phyloP scores from a whole-genome alignment of 2,329 filamentous ascomycete genomes.

The Beauveria bassiana region DNA sequence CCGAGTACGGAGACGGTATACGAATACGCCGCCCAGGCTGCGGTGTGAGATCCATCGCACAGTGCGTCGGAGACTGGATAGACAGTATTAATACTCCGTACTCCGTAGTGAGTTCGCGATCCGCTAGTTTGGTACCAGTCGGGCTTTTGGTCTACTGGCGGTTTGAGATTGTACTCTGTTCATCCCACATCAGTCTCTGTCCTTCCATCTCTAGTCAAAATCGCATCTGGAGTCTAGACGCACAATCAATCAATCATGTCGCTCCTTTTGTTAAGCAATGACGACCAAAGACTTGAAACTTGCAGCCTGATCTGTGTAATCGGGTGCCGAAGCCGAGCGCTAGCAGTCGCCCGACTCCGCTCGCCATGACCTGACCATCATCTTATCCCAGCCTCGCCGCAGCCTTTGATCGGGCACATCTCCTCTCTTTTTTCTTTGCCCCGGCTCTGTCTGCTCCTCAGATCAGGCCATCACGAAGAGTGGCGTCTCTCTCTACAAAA shows the following conservation, averaged over 20 bases:
- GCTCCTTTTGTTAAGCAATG: not conserved
- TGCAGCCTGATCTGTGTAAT: not conserved
- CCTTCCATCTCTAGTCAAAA: not conserved
- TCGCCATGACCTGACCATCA: not conserved
- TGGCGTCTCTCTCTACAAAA: no score
- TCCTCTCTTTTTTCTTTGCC: not conserved
- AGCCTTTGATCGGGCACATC: not conserved
- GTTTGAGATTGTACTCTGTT: no score
- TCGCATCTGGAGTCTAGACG: not conserved
- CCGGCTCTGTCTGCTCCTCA: not conserved
- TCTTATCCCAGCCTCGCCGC: not conserved
- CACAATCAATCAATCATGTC: not conserved
- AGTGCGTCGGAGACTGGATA: no score
- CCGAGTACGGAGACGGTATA: no score
- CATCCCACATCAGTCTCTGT: not conserved
- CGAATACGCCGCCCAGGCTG: no score
- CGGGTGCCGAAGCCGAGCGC: conserved; percentile 8
- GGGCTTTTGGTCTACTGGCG: not conserved
- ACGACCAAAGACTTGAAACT: not conserved
- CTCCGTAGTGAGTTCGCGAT: not conserved
- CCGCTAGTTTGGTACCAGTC: not conserved
- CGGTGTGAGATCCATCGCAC: no score
- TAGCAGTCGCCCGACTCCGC: not conserved
- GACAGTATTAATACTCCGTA: no score
- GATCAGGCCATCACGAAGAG: not conserved